phyloP scores from a whole-genome alignment of 768 basidiomycete species.

The Phylloporus scabripes region DNA sequence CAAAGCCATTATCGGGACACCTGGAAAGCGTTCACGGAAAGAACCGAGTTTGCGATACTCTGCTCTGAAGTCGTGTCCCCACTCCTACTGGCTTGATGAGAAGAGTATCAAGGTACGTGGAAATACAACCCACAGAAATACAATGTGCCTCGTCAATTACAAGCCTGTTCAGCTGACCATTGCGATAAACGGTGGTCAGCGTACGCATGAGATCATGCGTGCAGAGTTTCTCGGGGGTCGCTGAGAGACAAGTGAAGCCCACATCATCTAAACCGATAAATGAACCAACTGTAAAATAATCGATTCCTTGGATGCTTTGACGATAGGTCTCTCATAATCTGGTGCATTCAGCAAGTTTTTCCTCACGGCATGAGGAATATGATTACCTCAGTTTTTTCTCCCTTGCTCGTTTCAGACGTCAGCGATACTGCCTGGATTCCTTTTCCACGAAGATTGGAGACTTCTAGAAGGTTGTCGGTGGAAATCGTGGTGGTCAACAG shows the following conservation, averaged over 20 bases:
- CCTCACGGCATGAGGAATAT: background rate
- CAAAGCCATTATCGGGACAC: conserved; percentile 81
- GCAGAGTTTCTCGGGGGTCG: conserved; percentile 72
- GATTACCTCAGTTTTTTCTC: conserved; percentile 51
- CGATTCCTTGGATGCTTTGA: conserved; percentile 54
- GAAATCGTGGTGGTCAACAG: background rate
- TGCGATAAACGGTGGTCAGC: conserved; percentile 46
- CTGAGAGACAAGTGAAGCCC: conserved; percentile 30
- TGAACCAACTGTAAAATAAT: conserved; percentile 64
- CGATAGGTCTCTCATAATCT: conserved; percentile 61
- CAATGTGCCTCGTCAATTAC: conserved; percentile 88
- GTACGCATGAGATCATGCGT: conserved; percentile 47
- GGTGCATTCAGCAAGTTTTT: background rate
- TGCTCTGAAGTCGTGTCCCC: conserved; percentile 76
- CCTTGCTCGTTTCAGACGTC: conserved; percentile 56
- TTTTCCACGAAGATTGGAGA: conserved; percentile 51
- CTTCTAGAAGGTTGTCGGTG: conserved; percentile 41
- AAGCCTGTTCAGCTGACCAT: conserved; percentile 59
- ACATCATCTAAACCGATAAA: background rate
- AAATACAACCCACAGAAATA: conserved; percentile 54
- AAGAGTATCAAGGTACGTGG: background rate
- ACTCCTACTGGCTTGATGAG: conserved; percentile 48
- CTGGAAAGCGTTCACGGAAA: conserved; percentile 60
- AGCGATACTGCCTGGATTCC: conserved; percentile 55
- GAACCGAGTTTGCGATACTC: conserved; percentile 69